Base-by-base conservation (phyloP, 2,329 filamentous ascomycete species). In the Nemania sp. region DNA sequence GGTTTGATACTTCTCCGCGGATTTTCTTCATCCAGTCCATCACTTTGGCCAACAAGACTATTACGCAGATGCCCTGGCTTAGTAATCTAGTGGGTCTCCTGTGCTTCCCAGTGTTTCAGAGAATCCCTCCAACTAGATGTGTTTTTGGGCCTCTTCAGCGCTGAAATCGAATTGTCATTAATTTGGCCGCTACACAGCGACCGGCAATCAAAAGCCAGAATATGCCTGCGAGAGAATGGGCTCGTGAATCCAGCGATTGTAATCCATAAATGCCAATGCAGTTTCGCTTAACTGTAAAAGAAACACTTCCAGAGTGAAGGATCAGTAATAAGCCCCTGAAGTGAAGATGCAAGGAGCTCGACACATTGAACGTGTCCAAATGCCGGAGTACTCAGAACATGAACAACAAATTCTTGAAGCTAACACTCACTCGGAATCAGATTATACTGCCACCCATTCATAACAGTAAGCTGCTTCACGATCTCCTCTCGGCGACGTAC, bases 371-470 rank as follows among this genome's bases (percentile, higher is more conserved):
- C 28, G 26, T 28, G 6, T 28, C 26, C 26, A 28, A 28, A 28
- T 28, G 28, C 28, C 11, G n/a, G 28, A 12, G 5, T 14, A 14
- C 4, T 9, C 3, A 9, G 28, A 9, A 11, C 8, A 31, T 4
- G 5, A 31, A 9, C 28, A 31, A 9, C 4, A 11, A 34, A 15
- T 6, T 31, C 31, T 15, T 4, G n/a, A 20, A 19, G 8, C 12
- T 28, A n/a, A n/a, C n/a, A 52, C 55, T 49, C 17, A 57, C 55
- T 54, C 2, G 66, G 55, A 14, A 73, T 66, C 47, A 73, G 59
- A 61, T 73, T 74, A 61, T 69, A 73, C 60, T 69, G 65, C 71
- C 71, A 73, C 19, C 64, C 71, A 26, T 56, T 60, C 62, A 73
- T 72, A 19, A 71, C 40, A 23, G 24, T 51, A 36, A 70, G 59